Conservation (phyloP, 192 early-diverging fungal genomes). For the Mortierella alpina region DNA sequence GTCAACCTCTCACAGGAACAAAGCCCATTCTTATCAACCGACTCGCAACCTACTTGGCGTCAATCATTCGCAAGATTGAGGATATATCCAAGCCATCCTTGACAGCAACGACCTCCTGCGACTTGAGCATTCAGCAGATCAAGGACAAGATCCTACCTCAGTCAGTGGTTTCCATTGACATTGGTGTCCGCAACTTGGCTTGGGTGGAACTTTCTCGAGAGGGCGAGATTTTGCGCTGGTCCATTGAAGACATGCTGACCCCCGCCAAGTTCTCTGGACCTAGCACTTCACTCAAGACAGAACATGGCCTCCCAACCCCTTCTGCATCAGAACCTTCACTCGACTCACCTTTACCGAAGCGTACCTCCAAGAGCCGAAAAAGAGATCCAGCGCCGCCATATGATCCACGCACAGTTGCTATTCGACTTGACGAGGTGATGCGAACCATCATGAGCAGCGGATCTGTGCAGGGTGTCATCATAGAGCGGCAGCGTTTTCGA, state of each 20-base stretch:
- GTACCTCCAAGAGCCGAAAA: conserved; percentile 4
- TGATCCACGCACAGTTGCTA: conserved; percentile 9
- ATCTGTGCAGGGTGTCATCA: conserved; percentile 14
- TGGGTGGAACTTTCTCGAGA: conserved; percentile 55
- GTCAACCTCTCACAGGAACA: conserved; percentile 21
- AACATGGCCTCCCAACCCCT: background rate
- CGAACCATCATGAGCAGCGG: conserved; percentile 4
- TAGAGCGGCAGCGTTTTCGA: conserved; percentile 60
- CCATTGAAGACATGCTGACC: conserved; percentile 47
- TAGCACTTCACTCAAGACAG: background rate
- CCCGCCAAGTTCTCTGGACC: background rate
- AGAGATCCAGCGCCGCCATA: conserved; percentile 1
- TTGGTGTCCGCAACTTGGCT: conserved; percentile 64
- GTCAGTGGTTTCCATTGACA: conserved; percentile 60
- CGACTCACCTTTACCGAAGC: background rate
- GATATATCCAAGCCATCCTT: background rate
- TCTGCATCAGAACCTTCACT: background rate
- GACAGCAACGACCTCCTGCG: background rate
- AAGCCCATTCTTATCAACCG: conserved; percentile 22
- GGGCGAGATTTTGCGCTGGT: conserved; percentile 52
- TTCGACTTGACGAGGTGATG: conserved; percentile 27
- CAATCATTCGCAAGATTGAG: conserved; percentile 21
- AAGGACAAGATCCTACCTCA: conserved; percentile 15
- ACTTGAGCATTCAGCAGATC: conserved; percentile 1
- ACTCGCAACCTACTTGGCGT: conserved; percentile 6